Conservation (phyloP, 495 filamentous ascomycete species). For the Geoglossum glabrum region DNA sequence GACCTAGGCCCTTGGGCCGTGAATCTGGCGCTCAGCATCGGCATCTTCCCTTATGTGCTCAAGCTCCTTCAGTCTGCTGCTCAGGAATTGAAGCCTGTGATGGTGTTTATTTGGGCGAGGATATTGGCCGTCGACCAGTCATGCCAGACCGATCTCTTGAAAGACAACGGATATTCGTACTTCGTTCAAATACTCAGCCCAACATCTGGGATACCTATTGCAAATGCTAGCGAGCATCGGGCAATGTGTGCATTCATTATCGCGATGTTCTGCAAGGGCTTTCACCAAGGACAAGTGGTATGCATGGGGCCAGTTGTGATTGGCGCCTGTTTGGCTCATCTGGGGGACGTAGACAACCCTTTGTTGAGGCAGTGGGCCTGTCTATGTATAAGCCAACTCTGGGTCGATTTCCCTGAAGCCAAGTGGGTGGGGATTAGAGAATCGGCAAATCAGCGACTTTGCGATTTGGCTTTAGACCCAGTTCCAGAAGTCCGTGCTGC, state of each 20-base stretch:
- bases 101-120: constrained; percentile 98
- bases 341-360: constrained; percentile 70
- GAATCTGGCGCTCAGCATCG: constrained; percentile 85
- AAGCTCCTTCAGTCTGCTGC: constrained; percentile 92
- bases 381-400: constrained; percentile 87
- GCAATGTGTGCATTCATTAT: constrained; percentile 99
- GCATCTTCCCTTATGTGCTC: constrained; percentile 95
- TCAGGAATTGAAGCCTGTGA: constrained; percentile 84
- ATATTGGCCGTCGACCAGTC: constrained; percentile 88
- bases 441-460: constrained; percentile 57
- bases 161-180: constrained; percentile 92
- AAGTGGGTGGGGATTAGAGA: constrained; percentile 85
- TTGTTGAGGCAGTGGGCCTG: constrained; percentile 90
- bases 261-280: constrained; percentile 88
- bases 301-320: constrained; percentile 74
- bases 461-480: constrained; percentile 62
- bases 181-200: constrained; percentile 83
- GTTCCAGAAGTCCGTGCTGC: constrained; percentile 86
- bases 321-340: constrained; percentile 57
- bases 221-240: constrained; percentile 77
- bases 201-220: constrained; percentile 56
- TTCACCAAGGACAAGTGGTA: constrained; percentile 72
- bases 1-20: constrained; percentile 97
- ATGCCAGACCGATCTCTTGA: constrained; percentile 80
- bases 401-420: constrained; percentile 73